Evolutionary conservation across 208 protist genomes (phyloP), one percentile per base, ranked within the genome.

Genomic region (Trypanosoma mega): DNA sequence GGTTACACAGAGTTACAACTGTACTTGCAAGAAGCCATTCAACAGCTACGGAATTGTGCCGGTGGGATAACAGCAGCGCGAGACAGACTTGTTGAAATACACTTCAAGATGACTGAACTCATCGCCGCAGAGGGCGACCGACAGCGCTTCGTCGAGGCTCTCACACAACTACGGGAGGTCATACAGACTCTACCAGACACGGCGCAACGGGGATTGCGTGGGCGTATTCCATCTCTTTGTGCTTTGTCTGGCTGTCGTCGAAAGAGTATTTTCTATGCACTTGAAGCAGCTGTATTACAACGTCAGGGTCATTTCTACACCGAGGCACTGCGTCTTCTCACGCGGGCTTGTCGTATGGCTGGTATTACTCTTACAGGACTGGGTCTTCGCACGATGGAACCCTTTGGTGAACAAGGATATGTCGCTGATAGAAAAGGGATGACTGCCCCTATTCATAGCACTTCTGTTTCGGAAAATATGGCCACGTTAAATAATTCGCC

Each of bases 11-110:
- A 90, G 69, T 34, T 93, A 23, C 79, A 90, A 23, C 24, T 91
- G 9, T 92, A 90, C 45, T 67, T 96, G 52, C 29, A 59, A 2
- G 85, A 93, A 60, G 74, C 86, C 2, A 63, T 89, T 24, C 75
- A 83, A 24, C 79, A 90, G 67, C 74, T 87, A 23, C 54, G 78
- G n/a, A 20, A 33, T 24, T 33, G 41, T 27, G 21, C 46, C 21
- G 53, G 24, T 21, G 62, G 46, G 37, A n/a, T 60, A 47, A 23
- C 48, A 9, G 18, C 48, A 1, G 46, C 92, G 36, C 72, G 56
- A 21, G 83, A 80, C 21, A 75, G 81, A 11, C 68, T 84, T 36
- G 61, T 82, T 27, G 77, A 87, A 31, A 80, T 72, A 43, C 65
- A 71, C 2, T 61, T 93, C 7, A 90, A 96, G 62, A 59, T 71